These are phyloP conservation scores for Fraxinus excelsior DNA, from an alignment of 257 asterid genomes.

Conservation along the genomic window DNA sequence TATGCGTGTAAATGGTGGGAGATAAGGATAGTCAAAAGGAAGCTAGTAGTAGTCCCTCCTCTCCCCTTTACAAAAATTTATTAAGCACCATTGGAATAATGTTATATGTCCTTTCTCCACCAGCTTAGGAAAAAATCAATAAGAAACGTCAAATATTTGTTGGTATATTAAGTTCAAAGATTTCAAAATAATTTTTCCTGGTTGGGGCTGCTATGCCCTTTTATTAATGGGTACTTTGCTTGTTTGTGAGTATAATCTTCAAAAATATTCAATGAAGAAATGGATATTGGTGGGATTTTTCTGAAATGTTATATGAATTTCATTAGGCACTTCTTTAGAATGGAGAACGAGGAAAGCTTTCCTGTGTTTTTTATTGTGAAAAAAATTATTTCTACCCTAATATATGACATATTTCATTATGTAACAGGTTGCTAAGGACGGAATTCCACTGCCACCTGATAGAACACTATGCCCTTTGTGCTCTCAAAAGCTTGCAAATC, in stretches of 20 bases:
- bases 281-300: not conserved
- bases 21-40: too few species aligned
- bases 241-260: not conserved
- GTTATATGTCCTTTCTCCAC: not conserved
- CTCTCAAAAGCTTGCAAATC: slow-evolving; percentile 82
- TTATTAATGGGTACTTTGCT: not conserved
- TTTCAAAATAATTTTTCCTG: not conserved
- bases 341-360: not conserved
- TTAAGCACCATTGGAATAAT: not conserved
- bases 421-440: slow-evolving; percentile 85
- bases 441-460: slow-evolving; percentile 84
- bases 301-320: not conserved
- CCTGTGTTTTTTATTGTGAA: not conserved
- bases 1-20: not conserved
- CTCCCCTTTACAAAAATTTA: too few species aligned
- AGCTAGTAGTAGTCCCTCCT: too few species aligned
- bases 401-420: slow-evolving; percentile 12
- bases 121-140: not conserved
- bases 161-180: not conserved
- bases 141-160: not conserved
- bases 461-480: slow-evolving; percentile 84
- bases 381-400: not conserved
- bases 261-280: not conserved
- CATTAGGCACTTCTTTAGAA: not conserved
- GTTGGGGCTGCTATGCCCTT: not conserved